Evolutionary conservation across 2,329 filamentous ascomycete genomes (phyloP).

Genomic region (Clonostachys rosea): DNA sequence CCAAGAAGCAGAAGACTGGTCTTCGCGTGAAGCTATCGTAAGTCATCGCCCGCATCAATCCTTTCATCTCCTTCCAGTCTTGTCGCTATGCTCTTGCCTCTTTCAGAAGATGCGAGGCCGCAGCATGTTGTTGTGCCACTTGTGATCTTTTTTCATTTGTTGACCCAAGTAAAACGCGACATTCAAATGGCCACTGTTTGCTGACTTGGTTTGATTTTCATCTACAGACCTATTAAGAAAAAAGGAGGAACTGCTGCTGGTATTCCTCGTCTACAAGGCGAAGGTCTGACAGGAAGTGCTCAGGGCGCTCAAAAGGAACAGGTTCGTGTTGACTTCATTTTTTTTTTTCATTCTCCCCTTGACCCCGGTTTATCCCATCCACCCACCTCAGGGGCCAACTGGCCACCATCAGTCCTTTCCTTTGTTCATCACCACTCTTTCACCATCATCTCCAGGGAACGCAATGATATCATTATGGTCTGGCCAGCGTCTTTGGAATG

Average conservation of each 20-base stretch:
- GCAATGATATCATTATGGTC: background rate
- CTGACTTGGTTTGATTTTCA: background rate
- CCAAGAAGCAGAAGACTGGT: slow-evolving; percentile 57
- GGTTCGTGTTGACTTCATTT: slow-evolving; percentile 33
- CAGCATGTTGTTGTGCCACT: background rate
- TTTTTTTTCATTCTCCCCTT: background rate
- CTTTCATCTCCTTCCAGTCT: slow-evolving; percentile 1
- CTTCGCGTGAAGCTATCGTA: slow-evolving; percentile 67
- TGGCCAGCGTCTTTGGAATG: background rate
- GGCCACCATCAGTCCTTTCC: too few species aligned
- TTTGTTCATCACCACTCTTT: too few species aligned
- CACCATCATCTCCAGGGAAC: background rate
- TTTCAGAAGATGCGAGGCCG: background rate
- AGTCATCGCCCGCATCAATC: slow-evolving; percentile 28
- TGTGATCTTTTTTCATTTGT: background rate
- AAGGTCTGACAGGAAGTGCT: slow-evolving; percentile 56
- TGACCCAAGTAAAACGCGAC: background rate
- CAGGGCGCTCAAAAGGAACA: slow-evolving; percentile 48
- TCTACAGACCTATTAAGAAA: slow-evolving; percentile 66
- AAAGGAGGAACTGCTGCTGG: slow-evolving; percentile 65
- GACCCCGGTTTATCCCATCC: background rate
- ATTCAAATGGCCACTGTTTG: background rate
- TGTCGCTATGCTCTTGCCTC: background rate
- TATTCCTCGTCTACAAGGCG: slow-evolving; percentile 60
- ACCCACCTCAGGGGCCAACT: too few species aligned